These are phyloP conservation scores for Draba incana DNA, from an alignment of 345 rosid species.

Conservation along the genomic window DNA sequence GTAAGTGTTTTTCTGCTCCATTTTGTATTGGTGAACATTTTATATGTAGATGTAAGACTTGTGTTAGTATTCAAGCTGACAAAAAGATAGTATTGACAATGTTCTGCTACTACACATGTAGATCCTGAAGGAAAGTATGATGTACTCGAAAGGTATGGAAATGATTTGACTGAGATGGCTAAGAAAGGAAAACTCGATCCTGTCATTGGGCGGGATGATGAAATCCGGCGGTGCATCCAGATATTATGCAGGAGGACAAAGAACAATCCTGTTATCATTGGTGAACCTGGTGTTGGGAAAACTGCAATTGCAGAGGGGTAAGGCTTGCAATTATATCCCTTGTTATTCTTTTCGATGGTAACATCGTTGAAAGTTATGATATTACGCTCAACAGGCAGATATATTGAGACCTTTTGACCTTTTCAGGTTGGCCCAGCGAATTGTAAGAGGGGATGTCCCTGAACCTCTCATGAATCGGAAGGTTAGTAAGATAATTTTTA, in stretches of 20 bases:
- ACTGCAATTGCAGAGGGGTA: slow-evolving; percentile 59
- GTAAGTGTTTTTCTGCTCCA: slow-evolving; percentile 44
- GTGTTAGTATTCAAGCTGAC: background rate
- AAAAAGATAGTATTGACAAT: background rate
- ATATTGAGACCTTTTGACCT: slow-evolving; percentile 4
- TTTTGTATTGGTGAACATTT: background rate
- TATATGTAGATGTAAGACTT: background rate
- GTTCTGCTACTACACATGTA: slow-evolving; percentile 32
- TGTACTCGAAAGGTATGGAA: slow-evolving; percentile 85
- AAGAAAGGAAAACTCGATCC: slow-evolving; percentile 93
- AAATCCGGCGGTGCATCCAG: slow-evolving; percentile 84
- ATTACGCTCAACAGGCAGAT: background rate
- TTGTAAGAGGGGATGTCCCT: slow-evolving; percentile 89
- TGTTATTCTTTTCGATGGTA: background rate
- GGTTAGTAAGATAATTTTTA: background rate
- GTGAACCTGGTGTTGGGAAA: slow-evolving; percentile 97
- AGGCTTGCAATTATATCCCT: background rate
- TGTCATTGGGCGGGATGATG: slow-evolving; percentile 89
- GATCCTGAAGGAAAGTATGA: slow-evolving; percentile 90
- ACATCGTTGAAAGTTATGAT: background rate
- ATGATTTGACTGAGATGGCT: slow-evolving; percentile 91
- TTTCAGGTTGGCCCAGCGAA: slow-evolving; percentile 82
- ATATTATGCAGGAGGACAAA: slow-evolving; percentile 92
- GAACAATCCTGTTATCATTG: slow-evolving; percentile 92
- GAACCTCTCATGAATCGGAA: slow-evolving; percentile 67